Evolutionary conservation across 169 alveolate species (phyloP), one percentile per base, ranked within the genome.

Genomic region (Plasmodium vinckei): DNA sequence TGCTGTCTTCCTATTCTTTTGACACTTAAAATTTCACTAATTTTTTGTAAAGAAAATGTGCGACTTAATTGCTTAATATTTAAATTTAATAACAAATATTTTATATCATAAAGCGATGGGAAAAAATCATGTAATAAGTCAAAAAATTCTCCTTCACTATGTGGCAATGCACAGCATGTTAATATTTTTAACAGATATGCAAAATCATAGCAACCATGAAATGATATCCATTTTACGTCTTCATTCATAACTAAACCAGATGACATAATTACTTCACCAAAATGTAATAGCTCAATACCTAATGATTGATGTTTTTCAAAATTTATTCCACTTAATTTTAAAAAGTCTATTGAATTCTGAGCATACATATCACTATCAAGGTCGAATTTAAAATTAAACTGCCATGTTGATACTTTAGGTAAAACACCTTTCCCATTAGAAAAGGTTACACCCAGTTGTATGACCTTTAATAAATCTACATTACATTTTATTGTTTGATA

Each of bases 161-260:
- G 95, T 2, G 99, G 99, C 25, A 98, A 91, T 7, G 95, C 93
- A 44, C 93, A 93, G 56, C 98, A 94, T 13, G 98, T 96, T 63
- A 98, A 94, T 60, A 96, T 92, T 89, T 98, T 97, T 25, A 98
- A 87, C 65, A 99, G 87, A 88, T 99, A 99, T 19, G 99, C 99
- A 91, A 98, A 99, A 93, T 99, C 99, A 93, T 96, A 98, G 77
- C 98, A 95, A 21, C 99, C 99, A 79, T 99, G 99, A 88, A 97
- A 99, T 61, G 99, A 96, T 5, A 99, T 96, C 99, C 99, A 99
- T 47, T 96, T 94, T n/a, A 99, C 95, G 79, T 98, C 98, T 46
- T 98, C 99, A 92, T 98, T 98, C 94, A 98, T 94, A 13, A 98
- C 98, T 27, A 99, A 90, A 0, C 99, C 99, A 56, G 98, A 94